Evolutionary conservation across 1,139 yeast species (phyloP).

Genomic region (Yamadazyma conglobata): DNA sequence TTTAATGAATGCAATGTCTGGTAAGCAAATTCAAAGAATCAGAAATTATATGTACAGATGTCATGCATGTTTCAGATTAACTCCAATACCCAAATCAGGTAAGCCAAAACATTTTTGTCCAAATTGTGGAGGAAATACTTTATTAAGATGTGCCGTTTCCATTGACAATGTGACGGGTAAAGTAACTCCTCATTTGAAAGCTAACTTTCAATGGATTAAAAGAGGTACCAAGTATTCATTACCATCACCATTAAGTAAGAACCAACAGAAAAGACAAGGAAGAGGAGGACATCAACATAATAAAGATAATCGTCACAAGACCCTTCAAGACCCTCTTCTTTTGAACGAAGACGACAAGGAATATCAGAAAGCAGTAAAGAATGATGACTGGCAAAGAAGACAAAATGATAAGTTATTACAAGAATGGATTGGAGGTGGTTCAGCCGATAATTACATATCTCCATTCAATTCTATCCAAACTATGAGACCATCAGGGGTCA

Average conservation of each 20-base stretch:
- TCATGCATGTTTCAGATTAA: constrained; percentile 88
- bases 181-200: constrained; percentile 84
- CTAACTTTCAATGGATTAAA: constrained; percentile 90
- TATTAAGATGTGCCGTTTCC: constrained; percentile 87
- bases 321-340: constrained; percentile 50
- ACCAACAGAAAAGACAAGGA: constrained; percentile 58
- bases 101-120: constrained; percentile 87
- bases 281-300: constrained; percentile 72
- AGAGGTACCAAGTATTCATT: constrained; percentile 81
- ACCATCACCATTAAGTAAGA: constrained; percentile 69
- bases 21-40: constrained; percentile 78
- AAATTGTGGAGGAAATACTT: constrained; percentile 91
- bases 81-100: constrained; percentile 75
- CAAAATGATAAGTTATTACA: constrained; percentile 81
- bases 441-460: constrained; percentile 87
- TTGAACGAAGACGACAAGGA: constrained; percentile 94
- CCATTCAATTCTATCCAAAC: constrained; percentile 75
- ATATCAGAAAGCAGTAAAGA: constrained; percentile 80
- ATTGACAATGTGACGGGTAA: constrained; percentile 77
- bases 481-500: constrained; percentile 63
- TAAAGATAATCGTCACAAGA: constrained; percentile 54
- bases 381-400: constrained; percentile 82
- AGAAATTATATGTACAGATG: constrained; percentile 94
- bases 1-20: constrained; percentile 80
- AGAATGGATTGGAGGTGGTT: constrained; percentile 92